Evolutionary conservation across 202 grass and related monocot genomes (phyloP).

Genomic region (Carex arenaria): DNA sequence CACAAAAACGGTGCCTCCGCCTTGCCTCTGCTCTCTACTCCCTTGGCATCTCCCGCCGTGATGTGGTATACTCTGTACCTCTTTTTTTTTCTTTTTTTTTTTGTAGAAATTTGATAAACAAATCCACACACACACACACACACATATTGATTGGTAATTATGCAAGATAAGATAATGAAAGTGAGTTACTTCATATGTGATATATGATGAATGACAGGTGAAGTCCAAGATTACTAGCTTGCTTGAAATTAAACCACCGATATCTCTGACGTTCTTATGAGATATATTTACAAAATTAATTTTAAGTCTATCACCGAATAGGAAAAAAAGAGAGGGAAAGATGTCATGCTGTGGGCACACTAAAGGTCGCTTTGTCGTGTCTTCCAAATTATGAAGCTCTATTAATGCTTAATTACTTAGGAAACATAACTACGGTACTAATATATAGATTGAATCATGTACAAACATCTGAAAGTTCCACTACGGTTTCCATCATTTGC

Average conservation of each 20-base stretch:
- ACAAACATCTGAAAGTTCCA: neutral
- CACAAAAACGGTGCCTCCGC: slow-evolving; percentile 59
- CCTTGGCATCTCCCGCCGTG: slow-evolving; percentile 62
- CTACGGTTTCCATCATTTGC: neutral
- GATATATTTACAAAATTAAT: too few relatives aligned
- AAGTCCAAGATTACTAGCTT: too few relatives aligned
- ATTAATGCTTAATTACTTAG: too few relatives aligned
- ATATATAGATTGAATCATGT: neutral
- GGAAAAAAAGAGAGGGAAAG: too few relatives aligned
- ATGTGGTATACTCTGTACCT: slow-evolving; percentile 45
- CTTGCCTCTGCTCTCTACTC: slow-evolving; percentile 72
- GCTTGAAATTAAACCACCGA: too few relatives aligned
- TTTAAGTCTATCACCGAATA: too few relatives aligned
- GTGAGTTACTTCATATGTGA: neutral
- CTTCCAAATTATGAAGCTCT: too few relatives aligned
- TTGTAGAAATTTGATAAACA: neutral
- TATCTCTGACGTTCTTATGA: too few relatives aligned
- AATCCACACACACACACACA: too few relatives aligned
- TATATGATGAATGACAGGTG: neutral
- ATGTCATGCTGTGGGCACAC: too few relatives aligned
- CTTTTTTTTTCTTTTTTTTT: neutral
- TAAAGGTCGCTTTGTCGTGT: too few relatives aligned
- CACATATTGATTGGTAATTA: neutral
- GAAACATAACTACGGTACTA: neutral
- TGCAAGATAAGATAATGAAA: neutral